Conservation (phyloP, 768 basidiomycete genomes). For the Tylopilus vinaceipallidus region DNA sequence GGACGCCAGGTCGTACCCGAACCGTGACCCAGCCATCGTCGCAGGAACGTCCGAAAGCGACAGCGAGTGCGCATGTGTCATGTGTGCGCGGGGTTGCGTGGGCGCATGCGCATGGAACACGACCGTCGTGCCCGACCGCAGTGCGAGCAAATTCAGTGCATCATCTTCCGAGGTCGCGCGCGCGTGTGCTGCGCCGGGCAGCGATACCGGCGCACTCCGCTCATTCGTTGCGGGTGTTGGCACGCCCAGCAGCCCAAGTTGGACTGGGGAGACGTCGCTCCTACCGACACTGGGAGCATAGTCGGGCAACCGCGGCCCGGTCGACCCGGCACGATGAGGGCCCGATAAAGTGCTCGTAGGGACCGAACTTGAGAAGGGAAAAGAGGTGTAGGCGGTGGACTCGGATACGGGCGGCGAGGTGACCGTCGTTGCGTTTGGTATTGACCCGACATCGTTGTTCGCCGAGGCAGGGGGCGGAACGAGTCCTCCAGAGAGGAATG, state of each 20-base stretch:
- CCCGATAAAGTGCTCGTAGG: conserved; percentile 31
- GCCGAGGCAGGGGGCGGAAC: conserved; percentile 48
- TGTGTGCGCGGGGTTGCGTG: conserved; percentile 7
- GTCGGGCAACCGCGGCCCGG: conserved; percentile 65
- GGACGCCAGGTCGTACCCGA: background rate
- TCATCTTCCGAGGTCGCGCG: conserved; percentile 20
- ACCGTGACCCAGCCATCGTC: conserved; percentile 5
- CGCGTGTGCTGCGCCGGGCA: background rate
- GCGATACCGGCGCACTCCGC: conserved; percentile 2
- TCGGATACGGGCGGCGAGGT: conserved; percentile 8
- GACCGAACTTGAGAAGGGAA: conserved; percentile 51
- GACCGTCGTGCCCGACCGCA: conserved; percentile 10
- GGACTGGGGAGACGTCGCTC: conserved; percentile 52
- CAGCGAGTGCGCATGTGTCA: conserved; percentile 4
- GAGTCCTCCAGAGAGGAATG: conserved; percentile 70
- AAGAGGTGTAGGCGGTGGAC: conserved; percentile 8
- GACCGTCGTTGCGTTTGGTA: conserved; percentile 16
- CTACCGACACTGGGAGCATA: conserved; percentile 44
- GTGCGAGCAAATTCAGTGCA: conserved; percentile 27
- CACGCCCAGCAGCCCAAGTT: conserved; percentile 53
- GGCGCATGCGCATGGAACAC: background rate
- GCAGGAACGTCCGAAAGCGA: background rate
- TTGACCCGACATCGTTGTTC: conserved; percentile 5
- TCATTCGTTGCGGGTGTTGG: conserved; percentile 1
- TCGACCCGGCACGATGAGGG: background rate